phyloP scores from a whole-genome alignment of 495 filamentous ascomycete species.

The Trichoderma asperelloides region DNA sequence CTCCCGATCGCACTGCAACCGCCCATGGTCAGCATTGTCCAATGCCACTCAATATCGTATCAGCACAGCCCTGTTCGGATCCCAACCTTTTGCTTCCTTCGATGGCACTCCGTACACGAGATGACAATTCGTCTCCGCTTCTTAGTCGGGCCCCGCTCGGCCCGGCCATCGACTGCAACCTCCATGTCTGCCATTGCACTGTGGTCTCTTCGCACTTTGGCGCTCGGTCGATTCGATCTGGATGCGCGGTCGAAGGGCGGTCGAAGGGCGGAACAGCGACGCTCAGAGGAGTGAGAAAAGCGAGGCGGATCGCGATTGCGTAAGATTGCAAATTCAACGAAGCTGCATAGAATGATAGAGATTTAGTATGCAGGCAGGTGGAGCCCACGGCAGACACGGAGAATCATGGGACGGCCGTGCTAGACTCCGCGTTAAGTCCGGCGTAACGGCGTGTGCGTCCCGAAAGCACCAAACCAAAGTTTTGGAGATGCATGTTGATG shows the following conservation, averaged over 20 bases:
- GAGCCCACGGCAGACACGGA: neutral
- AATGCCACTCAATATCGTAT: neutral
- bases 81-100: constrained; percentile 52
- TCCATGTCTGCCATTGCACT: neutral
- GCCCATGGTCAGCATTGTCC: constrained; percentile 5
- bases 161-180: neutral
- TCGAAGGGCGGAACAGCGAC: neutral
- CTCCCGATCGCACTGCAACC: constrained; percentile 47
- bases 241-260: no score
- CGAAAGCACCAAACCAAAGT: neutral
- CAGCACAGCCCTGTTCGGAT: neutral
- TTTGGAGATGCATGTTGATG: neutral
- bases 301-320: neutral
- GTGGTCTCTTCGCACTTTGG: neutral
- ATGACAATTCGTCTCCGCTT: constrained; percentile 54
- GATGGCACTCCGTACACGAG: constrained; percentile 54
- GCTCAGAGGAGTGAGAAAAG: neutral
- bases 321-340: neutral
- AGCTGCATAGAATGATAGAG: neutral
- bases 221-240: neutral
- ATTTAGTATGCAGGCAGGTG: neutral
- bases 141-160: constrained; percentile 11
- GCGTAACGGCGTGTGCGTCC: neutral
- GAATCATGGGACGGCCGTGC: neutral
- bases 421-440: constrained; percentile 3